Evolutionary conservation across 2,329 filamentous ascomycete genomes (phyloP).

Genomic region (Aspergillus sp.): DNA sequence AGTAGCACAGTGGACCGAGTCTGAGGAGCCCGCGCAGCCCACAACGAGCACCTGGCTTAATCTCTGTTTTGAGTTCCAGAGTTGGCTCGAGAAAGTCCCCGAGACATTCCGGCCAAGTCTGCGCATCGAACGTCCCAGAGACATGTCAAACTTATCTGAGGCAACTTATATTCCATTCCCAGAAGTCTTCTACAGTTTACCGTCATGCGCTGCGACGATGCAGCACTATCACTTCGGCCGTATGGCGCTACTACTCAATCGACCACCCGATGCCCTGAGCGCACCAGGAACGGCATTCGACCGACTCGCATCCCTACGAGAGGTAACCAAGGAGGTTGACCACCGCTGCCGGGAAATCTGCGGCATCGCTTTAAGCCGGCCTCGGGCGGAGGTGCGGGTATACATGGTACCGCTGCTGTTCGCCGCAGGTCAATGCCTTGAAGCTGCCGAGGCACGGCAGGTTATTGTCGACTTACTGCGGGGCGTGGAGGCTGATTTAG

Average conservation of each 20-base stretch:
- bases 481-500: conserved; percentile 53
- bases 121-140: conserved; percentile 34
- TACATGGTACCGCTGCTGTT: conserved; percentile 52
- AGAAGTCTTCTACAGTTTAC: conserved; percentile 53
- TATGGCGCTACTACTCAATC: conserved; percentile 54
- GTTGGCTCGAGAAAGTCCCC: conserved; percentile 51
- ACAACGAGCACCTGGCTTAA: conserved; percentile 45
- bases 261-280: conserved; percentile 48
- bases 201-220: conserved; percentile 56
- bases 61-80: conserved; percentile 47
- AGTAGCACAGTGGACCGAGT: conserved; percentile 24
- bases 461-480: conserved; percentile 48
- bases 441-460: conserved; percentile 43
- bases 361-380: conserved; percentile 49
- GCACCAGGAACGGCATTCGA: conserved; percentile 46
- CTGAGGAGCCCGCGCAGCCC: conserved; percentile 37
- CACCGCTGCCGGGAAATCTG: conserved; percentile 52
- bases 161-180: conserved; percentile 35
- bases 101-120: conserved; percentile 51
- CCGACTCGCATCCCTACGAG: conserved; percentile 49
- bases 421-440: conserved; percentile 52
- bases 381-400: conserved; percentile 50
- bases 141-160: conserved; percentile 24
- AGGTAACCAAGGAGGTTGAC: conserved; percentile 48
- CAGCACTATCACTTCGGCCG: conserved; percentile 58